phyloP scores from a whole-genome alignment of 768 basidiomycete species.

The Leccinellum rugosiceps region DNA sequence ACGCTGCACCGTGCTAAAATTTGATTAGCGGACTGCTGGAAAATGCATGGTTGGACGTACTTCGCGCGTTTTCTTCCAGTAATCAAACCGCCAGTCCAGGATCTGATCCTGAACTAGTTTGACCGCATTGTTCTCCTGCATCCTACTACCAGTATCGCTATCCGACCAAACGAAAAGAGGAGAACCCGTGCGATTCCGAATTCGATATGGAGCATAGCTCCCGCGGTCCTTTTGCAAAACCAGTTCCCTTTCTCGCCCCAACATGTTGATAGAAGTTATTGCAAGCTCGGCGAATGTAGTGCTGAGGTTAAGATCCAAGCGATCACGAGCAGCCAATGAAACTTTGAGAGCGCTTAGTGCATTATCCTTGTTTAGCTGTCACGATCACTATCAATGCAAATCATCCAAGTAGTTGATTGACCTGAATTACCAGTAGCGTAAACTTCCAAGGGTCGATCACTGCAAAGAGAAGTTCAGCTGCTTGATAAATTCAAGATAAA shows the following conservation, averaged over 20 bases:
- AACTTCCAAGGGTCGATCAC: conserved; percentile 98
- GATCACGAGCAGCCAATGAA: conserved; percentile 69
- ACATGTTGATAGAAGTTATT: conserved; percentile 66
- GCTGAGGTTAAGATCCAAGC: conserved; percentile 88
- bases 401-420: neutral
- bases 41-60: conserved; percentile 38
- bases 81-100: conserved; percentile 95
- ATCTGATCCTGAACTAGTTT: conserved; percentile 71
- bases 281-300: conserved; percentile 87
- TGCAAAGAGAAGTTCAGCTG: conserved; percentile 27
- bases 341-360: conserved; percentile 52
- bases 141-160: conserved; percentile 48
- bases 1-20: conserved; percentile 41
- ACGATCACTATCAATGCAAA: conserved; percentile 10
- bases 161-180: conserved; percentile 85
- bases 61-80: conserved; percentile 92
- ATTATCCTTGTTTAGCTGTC: conserved; percentile 53
- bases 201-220: conserved; percentile 88
- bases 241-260: conserved; percentile 70
- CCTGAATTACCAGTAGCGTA: conserved; percentile 53
- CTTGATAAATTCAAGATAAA: neutral
- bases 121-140: conserved; percentile 48
- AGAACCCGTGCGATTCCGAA: conserved; percentile 89
- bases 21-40: neutral
- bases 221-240: conserved; percentile 78